phyloP scores from a whole-genome alignment of 495 filamentous ascomycete genomes.

The Podospora pseudopauciseta region DNA sequence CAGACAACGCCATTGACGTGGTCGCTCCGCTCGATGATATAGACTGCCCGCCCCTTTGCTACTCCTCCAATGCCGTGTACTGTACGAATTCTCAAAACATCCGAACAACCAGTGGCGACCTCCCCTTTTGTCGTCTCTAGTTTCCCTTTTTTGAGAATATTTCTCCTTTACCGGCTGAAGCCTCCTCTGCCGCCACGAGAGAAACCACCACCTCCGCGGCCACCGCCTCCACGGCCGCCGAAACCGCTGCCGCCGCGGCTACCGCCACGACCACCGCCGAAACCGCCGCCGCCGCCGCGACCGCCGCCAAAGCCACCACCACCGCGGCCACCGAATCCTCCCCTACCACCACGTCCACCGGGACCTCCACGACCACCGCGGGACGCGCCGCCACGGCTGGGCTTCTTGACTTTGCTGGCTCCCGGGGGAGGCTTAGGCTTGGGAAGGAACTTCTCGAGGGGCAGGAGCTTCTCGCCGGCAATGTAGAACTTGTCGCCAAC shows the following conservation, averaged over 20 bases:
- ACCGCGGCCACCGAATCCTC: slow-evolving; percentile 33
- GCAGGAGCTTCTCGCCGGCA: slow-evolving; percentile 86
- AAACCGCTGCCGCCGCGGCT: slow-evolving; percentile 17
- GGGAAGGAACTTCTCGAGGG: slow-evolving; percentile 91
- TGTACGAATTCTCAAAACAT: background rate
- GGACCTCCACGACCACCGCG: slow-evolving; percentile 41
- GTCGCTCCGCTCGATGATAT: slow-evolving; percentile 17
- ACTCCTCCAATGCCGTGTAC: background rate
- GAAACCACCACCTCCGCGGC: slow-evolving; percentile 23
- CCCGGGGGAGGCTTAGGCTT: slow-evolving; percentile 84
- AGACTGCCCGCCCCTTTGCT: slow-evolving; percentile 7
- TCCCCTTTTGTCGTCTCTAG: background rate
- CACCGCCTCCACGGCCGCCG: slow-evolving; percentile 27
- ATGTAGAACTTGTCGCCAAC: slow-evolving; percentile 96
- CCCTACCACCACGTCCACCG: slow-evolving; percentile 45
- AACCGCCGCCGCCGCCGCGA: slow-evolving; percentile 27
- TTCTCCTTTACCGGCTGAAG: slow-evolving; percentile 9
- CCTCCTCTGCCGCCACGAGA: slow-evolving; percentile 13
- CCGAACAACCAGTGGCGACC: background rate
- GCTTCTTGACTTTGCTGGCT: slow-evolving; percentile 52
- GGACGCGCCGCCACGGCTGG: slow-evolving; percentile 46
- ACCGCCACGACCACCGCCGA: slow-evolving; percentile 26
- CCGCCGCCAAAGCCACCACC: slow-evolving; percentile 27
- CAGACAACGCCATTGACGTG: slow-evolving; percentile 22
- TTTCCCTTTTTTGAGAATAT: background rate